Percentiles rank a stretch among this genome's conserved stretches.
Conservation (phyloP, 2,329 filamentous ascomycete genomes). For the Colletotrichum sp. region DNA sequence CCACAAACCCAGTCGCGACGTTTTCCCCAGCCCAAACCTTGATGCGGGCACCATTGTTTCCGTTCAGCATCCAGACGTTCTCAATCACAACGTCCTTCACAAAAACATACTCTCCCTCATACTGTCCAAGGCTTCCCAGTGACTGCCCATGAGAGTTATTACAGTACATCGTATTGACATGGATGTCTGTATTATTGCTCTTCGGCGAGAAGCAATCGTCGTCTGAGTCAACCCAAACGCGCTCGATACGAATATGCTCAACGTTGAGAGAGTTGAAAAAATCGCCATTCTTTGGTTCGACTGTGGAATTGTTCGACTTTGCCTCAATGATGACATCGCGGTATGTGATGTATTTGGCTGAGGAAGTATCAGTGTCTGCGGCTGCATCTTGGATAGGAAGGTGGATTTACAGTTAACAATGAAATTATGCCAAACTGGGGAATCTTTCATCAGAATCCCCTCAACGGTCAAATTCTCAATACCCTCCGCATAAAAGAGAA, state of each 20-base stretch:
- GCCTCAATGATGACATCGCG: conserved; percentile 61
- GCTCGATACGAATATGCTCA: conserved; percentile 54
- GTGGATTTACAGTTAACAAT: conserved; percentile 52
- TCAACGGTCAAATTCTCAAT: conserved; percentile 61
- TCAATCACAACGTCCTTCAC: conserved; percentile 63
- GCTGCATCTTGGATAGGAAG: not conserved
- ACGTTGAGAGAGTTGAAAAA: conserved; percentile 67
- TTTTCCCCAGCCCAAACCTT: conserved; percentile 65
- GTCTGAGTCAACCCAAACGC: conserved; percentile 55
- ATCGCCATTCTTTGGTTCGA: conserved; percentile 63
- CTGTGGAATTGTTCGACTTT: conserved; percentile 47
- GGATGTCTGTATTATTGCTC: conserved; percentile 62
- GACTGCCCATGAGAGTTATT: conserved; percentile 63
- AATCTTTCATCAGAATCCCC: conserved; percentile 65
- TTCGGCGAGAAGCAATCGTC: conserved; percentile 68
- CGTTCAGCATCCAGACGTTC: conserved; percentile 60
- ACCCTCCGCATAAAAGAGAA: conserved; percentile 67
- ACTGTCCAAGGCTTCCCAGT: conserved; percentile 65
- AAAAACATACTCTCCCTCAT: conserved; percentile 56
- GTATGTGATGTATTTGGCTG: conserved; percentile 55
- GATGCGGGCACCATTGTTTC: conserved; percentile 59
- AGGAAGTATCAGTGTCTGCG: not conserved
- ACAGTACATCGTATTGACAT: conserved; percentile 65
- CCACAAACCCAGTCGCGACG: conserved; percentile 64
- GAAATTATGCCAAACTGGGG: conserved; percentile 69